Conservation (phyloP, 164 flowering plant species). For the Nymphaea thermarum region DNA sequence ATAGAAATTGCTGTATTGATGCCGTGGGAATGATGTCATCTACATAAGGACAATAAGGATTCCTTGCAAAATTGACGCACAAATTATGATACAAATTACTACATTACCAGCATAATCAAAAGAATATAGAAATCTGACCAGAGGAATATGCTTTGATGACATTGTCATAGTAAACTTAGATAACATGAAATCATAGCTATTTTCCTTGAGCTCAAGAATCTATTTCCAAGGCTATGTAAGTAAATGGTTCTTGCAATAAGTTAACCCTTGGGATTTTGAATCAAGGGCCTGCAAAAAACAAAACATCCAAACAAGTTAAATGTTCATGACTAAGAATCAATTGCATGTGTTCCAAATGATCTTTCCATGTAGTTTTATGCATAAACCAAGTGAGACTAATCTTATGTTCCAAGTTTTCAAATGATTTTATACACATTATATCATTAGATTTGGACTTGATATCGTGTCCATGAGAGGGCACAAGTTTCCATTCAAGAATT, state of each 20-base stretch:
- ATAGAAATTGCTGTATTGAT: too few species aligned
- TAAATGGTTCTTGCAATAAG: conserved; percentile 74
- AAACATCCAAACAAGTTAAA: not conserved
- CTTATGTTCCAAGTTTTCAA: not conserved
- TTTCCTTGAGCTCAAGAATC: conserved; percentile 72
- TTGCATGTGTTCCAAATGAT: not conserved
- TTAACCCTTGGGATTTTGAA: conserved; percentile 60
- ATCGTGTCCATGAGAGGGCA: too few species aligned
- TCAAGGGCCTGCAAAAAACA: conserved; percentile 47
- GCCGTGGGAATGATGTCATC: too few species aligned
- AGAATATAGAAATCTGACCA: not conserved
- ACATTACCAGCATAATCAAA: not conserved
- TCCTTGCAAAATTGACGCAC: too few species aligned
- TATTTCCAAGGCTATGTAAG: conserved; percentile 83
- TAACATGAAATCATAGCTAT: not conserved
- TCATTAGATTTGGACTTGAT: too few species aligned
- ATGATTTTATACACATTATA: too few species aligned
- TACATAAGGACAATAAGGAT: too few species aligned
- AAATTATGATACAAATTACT: not conserved
- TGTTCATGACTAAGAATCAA: not conserved
- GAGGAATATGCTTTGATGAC: too few species aligned
- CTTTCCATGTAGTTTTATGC: too few species aligned
- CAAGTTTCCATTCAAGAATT: too few species aligned
- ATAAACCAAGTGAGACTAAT: not conserved
- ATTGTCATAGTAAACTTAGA: too few species aligned